Conservation (phyloP, 495 filamentous ascomycete genomes). For the Podospora pseudoanserina region DNA sequence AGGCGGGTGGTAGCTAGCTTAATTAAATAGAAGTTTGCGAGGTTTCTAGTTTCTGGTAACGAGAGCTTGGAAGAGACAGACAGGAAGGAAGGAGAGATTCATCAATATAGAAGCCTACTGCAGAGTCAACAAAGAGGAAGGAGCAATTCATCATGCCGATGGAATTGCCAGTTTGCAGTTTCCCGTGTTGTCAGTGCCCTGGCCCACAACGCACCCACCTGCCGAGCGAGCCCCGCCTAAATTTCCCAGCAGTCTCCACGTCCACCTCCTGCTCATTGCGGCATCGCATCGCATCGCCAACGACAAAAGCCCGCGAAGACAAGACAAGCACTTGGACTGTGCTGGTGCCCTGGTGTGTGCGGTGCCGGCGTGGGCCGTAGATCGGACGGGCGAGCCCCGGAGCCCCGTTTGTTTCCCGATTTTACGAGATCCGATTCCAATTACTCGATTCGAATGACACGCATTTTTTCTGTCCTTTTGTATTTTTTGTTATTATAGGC, state of each 20-base stretch:
- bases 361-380: conserved; percentile 1
- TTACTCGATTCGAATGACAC: background rate
- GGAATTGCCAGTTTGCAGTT: conserved; percentile 21
- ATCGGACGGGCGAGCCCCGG: background rate
- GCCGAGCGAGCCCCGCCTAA: conserved; percentile 24
- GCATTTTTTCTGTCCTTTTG: background rate
- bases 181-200: conserved; percentile 23
- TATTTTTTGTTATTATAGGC: too few species aligned
- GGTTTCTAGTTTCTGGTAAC: too few species aligned
- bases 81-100: background rate
- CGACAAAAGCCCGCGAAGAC: background rate
- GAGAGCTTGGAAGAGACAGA: background rate
- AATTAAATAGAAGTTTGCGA: too few species aligned
- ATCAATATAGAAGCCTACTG: background rate
- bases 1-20: too few species aligned
- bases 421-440: conserved; percentile 1
- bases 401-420: conserved; percentile 3
- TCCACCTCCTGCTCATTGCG: background rate
- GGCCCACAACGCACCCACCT: conserved; percentile 6
- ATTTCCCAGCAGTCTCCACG: conserved; percentile 18
- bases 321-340: background rate
- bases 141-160: conserved; percentile 11
- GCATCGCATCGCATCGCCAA: conserved; percentile 6
- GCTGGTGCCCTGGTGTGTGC: background rate
- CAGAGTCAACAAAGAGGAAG: conserved; percentile 12